phyloP scores from a whole-genome alignment of 345 rosid species.

The Brassica nigra region DNA sequence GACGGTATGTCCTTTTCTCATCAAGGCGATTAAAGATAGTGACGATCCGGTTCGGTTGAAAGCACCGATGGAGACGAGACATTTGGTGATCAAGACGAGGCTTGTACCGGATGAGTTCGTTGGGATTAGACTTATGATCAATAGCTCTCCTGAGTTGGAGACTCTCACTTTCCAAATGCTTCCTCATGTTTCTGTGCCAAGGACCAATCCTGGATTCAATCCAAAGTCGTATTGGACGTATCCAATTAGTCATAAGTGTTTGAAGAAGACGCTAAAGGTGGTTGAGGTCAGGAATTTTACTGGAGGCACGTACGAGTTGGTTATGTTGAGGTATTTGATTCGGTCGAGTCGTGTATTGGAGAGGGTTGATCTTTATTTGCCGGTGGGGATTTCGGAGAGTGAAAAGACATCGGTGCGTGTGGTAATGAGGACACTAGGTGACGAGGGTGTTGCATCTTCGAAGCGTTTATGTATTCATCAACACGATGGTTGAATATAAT shows the following conservation, averaged over 20 bases:
- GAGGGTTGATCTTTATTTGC: constrained; percentile 10
- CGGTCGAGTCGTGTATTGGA: background rate
- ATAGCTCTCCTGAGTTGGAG: constrained; percentile 12
- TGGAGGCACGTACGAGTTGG: background rate
- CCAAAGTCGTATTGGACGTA: background rate
- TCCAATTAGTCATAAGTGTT: background rate
- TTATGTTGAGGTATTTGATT: background rate
- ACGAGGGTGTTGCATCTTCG: background rate
- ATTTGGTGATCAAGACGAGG: background rate
- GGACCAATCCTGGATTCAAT: background rate
- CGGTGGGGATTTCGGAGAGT: background rate
- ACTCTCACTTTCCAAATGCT: constrained; percentile 6
- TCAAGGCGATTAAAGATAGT: background rate
- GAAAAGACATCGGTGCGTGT: background rate
- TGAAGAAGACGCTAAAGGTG: constrained; percentile 8
- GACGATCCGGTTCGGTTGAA: background rate
- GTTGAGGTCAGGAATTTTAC: constrained; percentile 11
- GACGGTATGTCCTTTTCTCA: background rate
- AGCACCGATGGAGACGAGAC: background rate
- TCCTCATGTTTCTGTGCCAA: background rate
- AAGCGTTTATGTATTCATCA: background rate
- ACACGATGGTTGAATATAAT: background rate
- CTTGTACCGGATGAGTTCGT: background rate
- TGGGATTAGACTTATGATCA: constrained; percentile 13
- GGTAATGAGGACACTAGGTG: accelerated